Percentiles rank a stretch among this genome's conserved stretches.
These are phyloP conservation scores for Limnanthes douglasii DNA, from an alignment of 345 rosid genomes.

Conservation along the genomic window DNA sequence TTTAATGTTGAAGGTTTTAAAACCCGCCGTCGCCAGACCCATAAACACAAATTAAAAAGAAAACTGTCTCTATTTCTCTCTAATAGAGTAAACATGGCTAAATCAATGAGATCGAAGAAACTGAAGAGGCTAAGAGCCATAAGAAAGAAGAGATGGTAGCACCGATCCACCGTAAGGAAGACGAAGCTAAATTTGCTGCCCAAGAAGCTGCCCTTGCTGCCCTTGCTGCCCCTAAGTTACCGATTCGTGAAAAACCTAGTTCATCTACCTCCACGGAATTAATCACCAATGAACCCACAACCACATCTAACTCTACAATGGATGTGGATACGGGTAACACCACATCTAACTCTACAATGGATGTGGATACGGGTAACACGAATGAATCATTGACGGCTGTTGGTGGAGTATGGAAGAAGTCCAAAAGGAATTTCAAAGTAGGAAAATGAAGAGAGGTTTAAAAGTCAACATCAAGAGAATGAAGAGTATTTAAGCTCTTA, in stretches of 20 bases:
- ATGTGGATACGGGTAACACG: slow-evolving; percentile 52
- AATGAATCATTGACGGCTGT: slow-evolving; percentile 37
- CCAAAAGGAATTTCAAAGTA: slow-evolving; percentile 50
- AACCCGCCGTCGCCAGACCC: no score
- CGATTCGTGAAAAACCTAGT: slow-evolving; percentile 20
- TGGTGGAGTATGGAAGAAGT: slow-evolving; percentile 48
- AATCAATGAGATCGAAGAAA: slow-evolving; percentile 84
- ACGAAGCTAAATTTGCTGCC: slow-evolving; percentile 74
- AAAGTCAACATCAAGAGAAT: no score
- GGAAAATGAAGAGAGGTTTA: slow-evolving; percentile 52
- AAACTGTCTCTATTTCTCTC: no score
- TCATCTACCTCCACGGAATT: slow-evolving; percentile 38
- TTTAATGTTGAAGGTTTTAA: no score
- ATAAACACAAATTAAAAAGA: no score
- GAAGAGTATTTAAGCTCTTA: no score
- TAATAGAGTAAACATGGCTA: slow-evolving; percentile 50
- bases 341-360: no score
- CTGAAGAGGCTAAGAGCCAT: slow-evolving; percentile 92
- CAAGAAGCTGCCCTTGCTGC: slow-evolving; percentile 67
- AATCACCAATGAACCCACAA: slow-evolving; percentile 4
- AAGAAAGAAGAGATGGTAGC: slow-evolving; percentile 66
- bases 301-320: slow-evolving; percentile 9
- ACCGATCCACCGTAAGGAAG: slow-evolving; percentile 50
- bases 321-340: no score
- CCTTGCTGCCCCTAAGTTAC: slow-evolving; percentile 77